Base-by-base conservation (phyloP, 1,284 basidiomycete species). In the Leccinum angustisporum region DNA sequence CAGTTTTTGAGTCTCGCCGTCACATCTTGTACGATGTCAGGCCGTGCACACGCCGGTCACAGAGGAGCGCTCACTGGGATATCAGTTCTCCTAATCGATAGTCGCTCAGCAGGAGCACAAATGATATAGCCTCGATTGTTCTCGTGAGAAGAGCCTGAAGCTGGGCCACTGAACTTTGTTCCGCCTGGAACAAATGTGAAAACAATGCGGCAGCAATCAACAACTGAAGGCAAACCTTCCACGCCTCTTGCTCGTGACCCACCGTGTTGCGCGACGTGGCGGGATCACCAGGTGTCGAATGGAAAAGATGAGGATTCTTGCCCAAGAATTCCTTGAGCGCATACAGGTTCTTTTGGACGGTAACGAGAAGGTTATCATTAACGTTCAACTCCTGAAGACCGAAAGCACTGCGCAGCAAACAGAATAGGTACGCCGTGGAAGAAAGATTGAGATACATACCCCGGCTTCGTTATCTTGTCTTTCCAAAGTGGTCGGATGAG, bases 111-210 rank as follows among this genome's bases (percentile, higher is more conserved):
- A 99, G 85, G 30, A 98, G 82, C 55, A 98, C 81, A 75, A 99
- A 99, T 1, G 94, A 94, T 63, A 98, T 87, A 0, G 94, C 94
- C 76, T 97, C 95, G 55, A 97, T 91, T 4, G 91, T 87, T 70
- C 94, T 86, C 25, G 84, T 86, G 52, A 98, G 79, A 48, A 99
- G 83, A 25, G 83, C 78, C 52, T 87, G 80, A 6, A 97, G 77
- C 66, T 92, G 86, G 33, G 82, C 80, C 21, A 95, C 87, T 14
- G 93, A 95, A 56, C 79, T 83, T 72, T 94, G 91, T 73, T 97
- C 95, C 5, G 86, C 88, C 87, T 92, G 64, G 18, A 51, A 34
- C 60, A 64, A 54, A 59, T n/a, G 54, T 65, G 43, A 67, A 64
- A 55, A 59, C 52, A 40, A 51, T 10, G n/a, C 16, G 50, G 27